Conservation (phyloP, 768 basidiomycete genomes). For the Amanita rimosa region DNA sequence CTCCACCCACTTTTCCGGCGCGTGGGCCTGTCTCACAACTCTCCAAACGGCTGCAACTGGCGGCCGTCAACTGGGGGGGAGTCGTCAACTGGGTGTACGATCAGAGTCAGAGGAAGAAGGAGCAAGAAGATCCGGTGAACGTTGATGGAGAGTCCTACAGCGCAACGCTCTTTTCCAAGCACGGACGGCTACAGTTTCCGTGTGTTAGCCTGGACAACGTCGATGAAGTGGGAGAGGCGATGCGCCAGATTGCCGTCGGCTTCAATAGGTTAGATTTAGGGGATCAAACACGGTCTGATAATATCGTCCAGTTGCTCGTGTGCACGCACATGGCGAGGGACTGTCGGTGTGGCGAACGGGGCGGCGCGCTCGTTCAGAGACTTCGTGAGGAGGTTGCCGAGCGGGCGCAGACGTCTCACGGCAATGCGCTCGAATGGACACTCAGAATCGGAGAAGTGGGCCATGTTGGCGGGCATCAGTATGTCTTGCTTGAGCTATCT, state of each 20-base stretch:
- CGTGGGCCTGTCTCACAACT: conserved; percentile 32
- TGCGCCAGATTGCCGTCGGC: conserved; percentile 19
- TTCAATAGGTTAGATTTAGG: conserved; percentile 1
- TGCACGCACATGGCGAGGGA: conserved; percentile 75
- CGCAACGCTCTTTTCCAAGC: conserved; percentile 43
- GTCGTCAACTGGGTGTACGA: conserved; percentile 54
- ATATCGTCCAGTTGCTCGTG: conserved; percentile 42
- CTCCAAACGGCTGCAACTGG: conserved; percentile 36
- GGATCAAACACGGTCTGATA: conserved; percentile 3
- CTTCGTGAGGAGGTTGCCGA: conserved; percentile 44
- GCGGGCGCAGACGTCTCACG: conserved; percentile 10
- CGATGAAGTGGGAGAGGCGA: conserved; percentile 29
- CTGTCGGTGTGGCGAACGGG: conserved; percentile 66
- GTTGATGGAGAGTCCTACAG: conserved; percentile 11
- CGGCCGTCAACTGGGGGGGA: conserved; percentile 35
- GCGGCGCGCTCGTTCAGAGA: conserved; percentile 42
- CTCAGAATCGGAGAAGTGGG: conserved; percentile 46
- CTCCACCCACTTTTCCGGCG: conserved; percentile 39
- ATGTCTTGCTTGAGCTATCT: conserved; percentile 21
- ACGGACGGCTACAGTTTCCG: conserved; percentile 37
- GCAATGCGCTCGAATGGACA: conserved; percentile 13
- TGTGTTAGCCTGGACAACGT: conserved; percentile 36
- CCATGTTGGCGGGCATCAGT: conserved; percentile 84
- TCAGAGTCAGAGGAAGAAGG: conserved; percentile 10
- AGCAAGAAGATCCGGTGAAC: background rate